phyloP scores from a whole-genome alignment of 2,329 filamentous ascomycete species.

The Zasmidium citrigriseum region DNA sequence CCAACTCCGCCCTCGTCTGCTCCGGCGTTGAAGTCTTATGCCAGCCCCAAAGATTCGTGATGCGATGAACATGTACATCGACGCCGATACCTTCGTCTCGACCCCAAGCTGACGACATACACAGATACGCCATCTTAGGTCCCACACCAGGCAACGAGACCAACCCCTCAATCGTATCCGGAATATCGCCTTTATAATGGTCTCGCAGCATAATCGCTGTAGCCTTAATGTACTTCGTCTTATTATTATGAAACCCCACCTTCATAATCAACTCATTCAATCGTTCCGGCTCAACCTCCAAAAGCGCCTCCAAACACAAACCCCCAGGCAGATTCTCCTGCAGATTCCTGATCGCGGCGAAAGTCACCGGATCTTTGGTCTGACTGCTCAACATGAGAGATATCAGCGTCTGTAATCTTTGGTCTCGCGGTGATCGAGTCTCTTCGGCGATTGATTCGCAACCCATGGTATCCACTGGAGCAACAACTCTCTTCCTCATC shows the following conservation, averaged over 20 bases:
- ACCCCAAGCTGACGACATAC: constrained; percentile 75
- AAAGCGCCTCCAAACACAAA: constrained; percentile 74
- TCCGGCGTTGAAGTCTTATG: constrained; percentile 79
- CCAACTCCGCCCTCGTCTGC: constrained; percentile 72
- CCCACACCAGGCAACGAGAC: constrained; percentile 82
- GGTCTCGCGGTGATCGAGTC: constrained; percentile 53
- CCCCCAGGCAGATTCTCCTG: constrained; percentile 69
- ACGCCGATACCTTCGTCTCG: constrained; percentile 79
- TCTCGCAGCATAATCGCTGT: constrained; percentile 64
- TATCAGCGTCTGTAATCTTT: constrained; percentile 82
- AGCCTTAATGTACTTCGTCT: constrained; percentile 77
- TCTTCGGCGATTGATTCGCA: constrained; percentile 74
- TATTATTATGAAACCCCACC: constrained; percentile 94
- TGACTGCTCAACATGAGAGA: constrained; percentile 89
- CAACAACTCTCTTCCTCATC: constrained; percentile 72
- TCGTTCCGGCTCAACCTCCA: constrained; percentile 66
- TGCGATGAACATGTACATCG: constrained; percentile 91
- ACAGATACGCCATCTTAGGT: constrained; percentile 92
- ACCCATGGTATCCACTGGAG: constrained; percentile 96
- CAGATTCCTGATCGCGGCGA: constrained; percentile 76
- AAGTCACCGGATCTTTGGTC: constrained; percentile 90
- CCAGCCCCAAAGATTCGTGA: constrained; percentile 94
- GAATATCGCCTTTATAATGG: constrained; percentile 73
- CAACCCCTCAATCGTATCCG: constrained; percentile 72
- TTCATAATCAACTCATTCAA: constrained; percentile 77